Evolutionary conservation across 192 early-diverging fungal species (phyloP), one percentile per base, ranked within the genome.

Genomic region (Podila horticola): DNA sequence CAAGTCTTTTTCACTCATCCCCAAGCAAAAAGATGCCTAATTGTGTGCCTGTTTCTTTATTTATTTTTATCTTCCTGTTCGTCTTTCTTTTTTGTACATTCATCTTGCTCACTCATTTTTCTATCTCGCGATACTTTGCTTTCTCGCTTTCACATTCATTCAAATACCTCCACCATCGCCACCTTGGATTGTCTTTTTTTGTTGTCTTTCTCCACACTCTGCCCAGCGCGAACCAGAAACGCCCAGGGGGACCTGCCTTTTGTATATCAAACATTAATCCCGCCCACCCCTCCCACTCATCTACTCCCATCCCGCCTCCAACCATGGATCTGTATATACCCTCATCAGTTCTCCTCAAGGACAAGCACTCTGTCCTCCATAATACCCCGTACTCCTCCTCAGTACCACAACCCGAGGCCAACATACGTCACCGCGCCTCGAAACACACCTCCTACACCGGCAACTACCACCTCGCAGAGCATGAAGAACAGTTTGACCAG

Each of bases 311-410:
- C 5, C 9, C n/a, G 33, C 2, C 17, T 30, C 15, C 22, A 61
- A 19, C 30, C 30, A 61, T 61, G 59, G 59, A 61, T 61, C 24
- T 33, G 30, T 61, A 61, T 20, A 61, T 61, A 28, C 59, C 59
- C 7, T 28, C 59, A 3, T 34, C 59, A 9, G 28, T 59, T 13
- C 17, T 61, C 26, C 59, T 28, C 41, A 45, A 45, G 11, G 59
- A 61, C 59, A 28, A 33, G 12, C 59, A 61, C 29, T 28, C 28
- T 20, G 59, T 61, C 29, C 29, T 61, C 22, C 28, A 28, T 13
- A 58, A 58, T 26, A 58, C 55, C 0, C 22, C 55, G 17, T 26
- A 45, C 41, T 45, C 41, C 41, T 33, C 59, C 19, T 26, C 17
- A 24, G 22, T 19, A 61, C 59, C 29, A 24, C 30, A 31, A 34